Percentiles rank a stretch among this genome's conserved stretches.
Conservation (phyloP, 495 filamentous ascomycete genomes). For the Hypoxylon perforatum region DNA sequence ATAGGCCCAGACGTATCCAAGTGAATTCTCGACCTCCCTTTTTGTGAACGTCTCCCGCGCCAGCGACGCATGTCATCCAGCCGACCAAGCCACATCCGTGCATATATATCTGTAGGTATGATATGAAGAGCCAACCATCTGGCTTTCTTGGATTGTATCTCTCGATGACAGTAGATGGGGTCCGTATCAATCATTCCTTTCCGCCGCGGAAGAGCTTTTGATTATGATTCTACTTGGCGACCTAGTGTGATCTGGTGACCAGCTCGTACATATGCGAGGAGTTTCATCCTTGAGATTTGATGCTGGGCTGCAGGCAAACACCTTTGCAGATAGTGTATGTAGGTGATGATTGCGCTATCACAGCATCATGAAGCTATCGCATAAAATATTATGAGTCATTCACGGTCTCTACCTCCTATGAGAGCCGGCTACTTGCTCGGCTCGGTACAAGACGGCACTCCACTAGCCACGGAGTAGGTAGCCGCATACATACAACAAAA, state of each 20-base stretch:
- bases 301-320: background rate
- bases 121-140: conserved; percentile 3
- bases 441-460: conserved; percentile 16
- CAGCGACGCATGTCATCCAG: conserved; percentile 36
- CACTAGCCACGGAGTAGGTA: conserved; percentile 19
- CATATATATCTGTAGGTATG: conserved; percentile 16
- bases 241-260: conserved; percentile 9
- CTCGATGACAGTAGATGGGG: conserved; percentile 9
- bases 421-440: conserved; percentile 20
- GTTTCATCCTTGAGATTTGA: conserved; percentile 10
- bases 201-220: background rate
- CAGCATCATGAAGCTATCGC: conserved; percentile 29
- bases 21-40: conserved; percentile 35
- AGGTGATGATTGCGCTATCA: conserved; percentile 13
- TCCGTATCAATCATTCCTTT: background rate
- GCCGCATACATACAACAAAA: conserved; percentile 37
- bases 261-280: conserved; percentile 9
- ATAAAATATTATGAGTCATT: conserved; percentile 32
- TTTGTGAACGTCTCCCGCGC: conserved; percentile 31
- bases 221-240: conserved; percentile 4
- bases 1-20: conserved; percentile 8
- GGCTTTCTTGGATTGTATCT: conserved; percentile 9
- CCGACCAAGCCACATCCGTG: conserved; percentile 27
- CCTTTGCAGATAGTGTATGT: conserved; percentile 3
- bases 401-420: conserved; percentile 10